Evolutionary conservation across 2,329 filamentous ascomycete species (phyloP), one percentile per base, ranked within the genome.

Genomic region (Exophiala calicioides): DNA sequence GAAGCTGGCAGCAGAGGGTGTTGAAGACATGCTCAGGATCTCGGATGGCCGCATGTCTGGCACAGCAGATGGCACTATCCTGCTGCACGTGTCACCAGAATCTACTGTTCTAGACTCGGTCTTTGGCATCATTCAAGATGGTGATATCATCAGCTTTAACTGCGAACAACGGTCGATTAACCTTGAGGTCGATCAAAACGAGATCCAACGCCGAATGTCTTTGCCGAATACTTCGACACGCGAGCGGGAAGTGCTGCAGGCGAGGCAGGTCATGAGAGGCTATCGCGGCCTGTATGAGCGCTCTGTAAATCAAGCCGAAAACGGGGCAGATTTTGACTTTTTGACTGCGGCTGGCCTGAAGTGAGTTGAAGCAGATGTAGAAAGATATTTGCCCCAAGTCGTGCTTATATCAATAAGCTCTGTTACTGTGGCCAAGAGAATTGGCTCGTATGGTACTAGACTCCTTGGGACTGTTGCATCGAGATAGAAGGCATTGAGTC

Each of bases 21-120:
- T 79, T 1, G 67, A 64, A 19, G 75, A 79, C 55, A 79, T 80
- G 76, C 57, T 79, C 19, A 65, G 77, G 1, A 59, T 79, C 3
- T 75, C 70, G 0, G 77, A 80, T 61, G 76, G 77, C 1, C 64
- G 77, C 15, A 79, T 80, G 75, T 73, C 69, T 21, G 76, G 77
- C 0, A 80, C 76, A 3, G 76, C 77, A 2, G 77, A 76, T 0
- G 76, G 76, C 3, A 79, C 76, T 0, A 76, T 80, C 15, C 65
- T 76, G 2, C 61, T 80, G 16, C 76, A 80, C 52, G 68, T 79
- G 21, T 75, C 72, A 3, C 77, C 77, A 0, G 77, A 80, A 56
- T 68, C 73, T 4, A 73, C 67, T 1, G 54, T 76, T 9, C 65
- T 69, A 0, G 69, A 70, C 15, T 74, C 71, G 1, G 68, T 72